A percentile compares a stretch with the other conserved stretches of the same genome.
Conservation (phyloP, 1,284 basidiomycete species). For the Trametes polyzona region DNA sequence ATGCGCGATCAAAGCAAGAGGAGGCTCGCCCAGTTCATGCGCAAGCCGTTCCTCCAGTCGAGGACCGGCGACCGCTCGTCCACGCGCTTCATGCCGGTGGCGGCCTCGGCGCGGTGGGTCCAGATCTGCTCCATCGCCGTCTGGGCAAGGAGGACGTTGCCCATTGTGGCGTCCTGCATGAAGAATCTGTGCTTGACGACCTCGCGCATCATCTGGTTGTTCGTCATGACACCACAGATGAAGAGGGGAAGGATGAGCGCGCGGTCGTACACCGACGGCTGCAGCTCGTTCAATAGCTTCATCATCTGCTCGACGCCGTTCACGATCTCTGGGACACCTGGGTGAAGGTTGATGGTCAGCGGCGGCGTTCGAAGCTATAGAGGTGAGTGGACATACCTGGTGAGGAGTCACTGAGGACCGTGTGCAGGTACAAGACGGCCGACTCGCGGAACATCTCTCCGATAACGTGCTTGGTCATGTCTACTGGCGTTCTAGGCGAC, state of each 20-base stretch:
- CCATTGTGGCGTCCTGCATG: constrained; percentile 58
- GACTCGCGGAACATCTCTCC: constrained; percentile 69
- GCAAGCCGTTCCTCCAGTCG: constrained; percentile 67
- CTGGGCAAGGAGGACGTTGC: constrained; percentile 63
- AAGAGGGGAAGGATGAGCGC: constrained; percentile 72
- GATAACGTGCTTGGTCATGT: constrained; percentile 38
- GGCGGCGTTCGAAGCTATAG: background rate
- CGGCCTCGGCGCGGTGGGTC: constrained; percentile 54
- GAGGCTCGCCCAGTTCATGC: constrained; percentile 54
- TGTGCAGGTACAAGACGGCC: constrained; percentile 71
- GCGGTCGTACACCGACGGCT: constrained; percentile 63
- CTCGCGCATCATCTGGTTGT: constrained; percentile 61
- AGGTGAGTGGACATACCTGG: constrained; percentile 52
- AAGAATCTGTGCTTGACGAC: constrained; percentile 61
- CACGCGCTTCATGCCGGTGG: constrained; percentile 31
- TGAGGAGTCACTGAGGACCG: constrained; percentile 67
- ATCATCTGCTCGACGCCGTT: constrained; percentile 57
- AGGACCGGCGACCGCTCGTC: constrained; percentile 38
- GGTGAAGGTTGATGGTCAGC: constrained; percentile 13
- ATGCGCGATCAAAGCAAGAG: constrained; percentile 48
- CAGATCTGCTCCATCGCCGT: constrained; percentile 52
- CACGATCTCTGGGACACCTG: constrained; percentile 76
- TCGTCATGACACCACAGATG: constrained; percentile 71
- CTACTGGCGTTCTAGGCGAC: constrained; percentile 26
- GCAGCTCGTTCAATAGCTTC: constrained; percentile 55